Evolutionary conservation across 2,329 filamentous ascomycete species (phyloP).

Genomic region (Ophiostoma montium): DNA sequence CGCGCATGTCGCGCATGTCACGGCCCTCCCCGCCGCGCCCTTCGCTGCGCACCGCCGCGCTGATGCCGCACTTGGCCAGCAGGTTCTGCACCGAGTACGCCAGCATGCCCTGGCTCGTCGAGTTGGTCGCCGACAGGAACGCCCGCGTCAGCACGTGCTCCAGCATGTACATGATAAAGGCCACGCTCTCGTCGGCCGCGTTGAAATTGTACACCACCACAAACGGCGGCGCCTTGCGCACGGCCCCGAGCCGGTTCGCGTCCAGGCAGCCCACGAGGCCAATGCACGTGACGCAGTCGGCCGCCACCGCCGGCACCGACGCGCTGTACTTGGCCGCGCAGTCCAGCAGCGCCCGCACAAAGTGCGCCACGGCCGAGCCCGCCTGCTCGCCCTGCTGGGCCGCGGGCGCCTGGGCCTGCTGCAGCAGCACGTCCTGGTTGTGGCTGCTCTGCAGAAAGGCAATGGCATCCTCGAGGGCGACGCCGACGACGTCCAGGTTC

Average conservation of each 20-base stretch:
- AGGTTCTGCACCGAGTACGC: constrained; percentile 93
- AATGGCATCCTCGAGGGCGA: constrained; percentile 65
- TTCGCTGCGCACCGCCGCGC: constrained; percentile 28
- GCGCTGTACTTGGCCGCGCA: constrained; percentile 69
- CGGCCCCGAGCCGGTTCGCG: constrained; percentile 72
- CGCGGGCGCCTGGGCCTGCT: constrained; percentile 63
- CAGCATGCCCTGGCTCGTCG: constrained; percentile 75
- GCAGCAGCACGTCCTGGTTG: constrained; percentile 67
- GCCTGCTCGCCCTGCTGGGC: constrained; percentile 74
- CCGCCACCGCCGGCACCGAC: constrained; percentile 50
- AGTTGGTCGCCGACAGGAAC: constrained; percentile 81
- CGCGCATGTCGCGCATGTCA: constrained; percentile 40
- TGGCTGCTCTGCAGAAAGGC: constrained; percentile 46
- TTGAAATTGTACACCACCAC: constrained; percentile 81
- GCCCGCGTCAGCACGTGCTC: constrained; percentile 81
- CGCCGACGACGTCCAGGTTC: constrained; percentile 70
- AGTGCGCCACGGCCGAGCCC: constrained; percentile 53
- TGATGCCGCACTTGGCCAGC: constrained; percentile 63
- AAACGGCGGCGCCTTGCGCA: constrained; percentile 67
- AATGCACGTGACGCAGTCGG: constrained; percentile 66
- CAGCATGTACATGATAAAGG: constrained; percentile 75
- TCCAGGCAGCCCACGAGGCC: constrained; percentile 87
- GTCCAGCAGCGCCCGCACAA: constrained; percentile 71
- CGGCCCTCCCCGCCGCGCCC: too few relatives aligned
- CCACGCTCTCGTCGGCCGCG: constrained; percentile 59